Conservation (phyloP, 768 basidiomycete genomes). For the Lenzites betulinus region DNA sequence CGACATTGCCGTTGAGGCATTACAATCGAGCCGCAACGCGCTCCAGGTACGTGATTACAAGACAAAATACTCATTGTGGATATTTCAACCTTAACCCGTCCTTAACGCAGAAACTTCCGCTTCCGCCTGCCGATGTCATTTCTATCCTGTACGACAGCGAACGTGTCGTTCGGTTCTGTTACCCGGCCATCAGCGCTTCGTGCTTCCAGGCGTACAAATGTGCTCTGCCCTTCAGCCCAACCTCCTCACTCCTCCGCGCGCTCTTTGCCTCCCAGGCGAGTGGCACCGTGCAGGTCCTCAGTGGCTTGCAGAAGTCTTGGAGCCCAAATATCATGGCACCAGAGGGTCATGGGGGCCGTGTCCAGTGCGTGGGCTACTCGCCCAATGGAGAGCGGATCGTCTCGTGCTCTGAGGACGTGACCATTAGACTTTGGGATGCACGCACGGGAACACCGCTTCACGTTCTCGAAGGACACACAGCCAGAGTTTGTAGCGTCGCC, state of each 20-base stretch:
- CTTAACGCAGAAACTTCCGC: background rate
- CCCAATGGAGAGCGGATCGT: constrained; percentile 6
- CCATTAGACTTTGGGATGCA: constrained; percentile 11
- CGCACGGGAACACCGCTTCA: background rate
- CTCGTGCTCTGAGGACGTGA: background rate
- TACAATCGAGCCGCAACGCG: background rate
- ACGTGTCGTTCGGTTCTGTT: constrained; percentile 13
- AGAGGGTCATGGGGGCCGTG: background rate
- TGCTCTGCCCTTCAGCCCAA: constrained; percentile 8
- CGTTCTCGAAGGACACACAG: constrained; percentile 12
- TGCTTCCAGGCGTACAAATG: constrained; percentile 18
- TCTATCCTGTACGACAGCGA: constrained; percentile 12
- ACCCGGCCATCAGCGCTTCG: constrained; percentile 16
- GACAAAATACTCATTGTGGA: too few relatives aligned
- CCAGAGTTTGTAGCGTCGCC: constrained; percentile 20
- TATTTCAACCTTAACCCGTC: too few relatives aligned
- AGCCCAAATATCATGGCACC: background rate
- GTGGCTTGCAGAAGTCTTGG: background rate
- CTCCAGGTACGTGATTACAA: background rate
- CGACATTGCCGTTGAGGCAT: background rate
- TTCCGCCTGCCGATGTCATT: background rate
- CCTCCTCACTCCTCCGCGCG: background rate
- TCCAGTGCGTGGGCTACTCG: constrained; percentile 3
- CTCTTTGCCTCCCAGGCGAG: background rate
- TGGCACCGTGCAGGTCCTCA: background rate